Evolutionary conservation across 2,329 filamentous ascomycete genomes (phyloP).

Genomic region (Cyclaneusma minus): DNA sequence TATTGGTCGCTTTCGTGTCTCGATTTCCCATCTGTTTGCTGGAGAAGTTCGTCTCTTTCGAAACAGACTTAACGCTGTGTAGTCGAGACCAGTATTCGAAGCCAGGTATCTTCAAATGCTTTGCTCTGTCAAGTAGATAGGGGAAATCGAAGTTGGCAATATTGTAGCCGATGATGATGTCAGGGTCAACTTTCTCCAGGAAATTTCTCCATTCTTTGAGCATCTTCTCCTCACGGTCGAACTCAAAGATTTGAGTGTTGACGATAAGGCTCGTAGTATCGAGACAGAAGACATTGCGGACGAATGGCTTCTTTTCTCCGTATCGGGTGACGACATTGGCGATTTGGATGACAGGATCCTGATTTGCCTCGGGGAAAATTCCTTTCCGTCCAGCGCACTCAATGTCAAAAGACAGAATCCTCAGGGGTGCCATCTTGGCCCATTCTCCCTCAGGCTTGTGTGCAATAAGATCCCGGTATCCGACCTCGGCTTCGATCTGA

Average conservation of each 20-base stretch:
- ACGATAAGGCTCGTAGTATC: constrained; percentile 88
- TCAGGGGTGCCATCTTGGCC: constrained; percentile 92
- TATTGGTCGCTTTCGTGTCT: constrained; percentile 88
- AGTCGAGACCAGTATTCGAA: constrained; percentile 86
- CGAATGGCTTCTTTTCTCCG: constrained; percentile 88
- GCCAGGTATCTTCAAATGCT: constrained; percentile 58
- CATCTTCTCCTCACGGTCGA: constrained; percentile 71
- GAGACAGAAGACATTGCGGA: constrained; percentile 91
- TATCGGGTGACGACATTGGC: constrained; percentile 91
- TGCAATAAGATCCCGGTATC: constrained; percentile 70
- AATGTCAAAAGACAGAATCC: constrained; percentile 93
- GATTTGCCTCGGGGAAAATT: constrained; percentile 83
- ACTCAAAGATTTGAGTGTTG: constrained; percentile 83
- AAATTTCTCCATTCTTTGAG: constrained; percentile 87
- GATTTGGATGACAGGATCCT: constrained; percentile 95
- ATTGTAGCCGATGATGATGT: constrained; percentile 98
- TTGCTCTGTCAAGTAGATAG: constrained; percentile 80
- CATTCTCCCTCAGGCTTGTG: constrained; percentile 86
- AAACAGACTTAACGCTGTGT: constrained; percentile 50
- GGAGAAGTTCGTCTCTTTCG: constrained; percentile 73
- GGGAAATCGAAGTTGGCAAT: constrained; percentile 98
- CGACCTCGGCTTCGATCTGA: constrained; percentile 83
- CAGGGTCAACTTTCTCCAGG: constrained; percentile 76
- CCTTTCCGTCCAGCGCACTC: constrained; percentile 96
- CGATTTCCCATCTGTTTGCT: constrained; percentile 98